These are phyloP conservation scores for Lentinus tigrinus DNA, from an alignment of 768 basidiomycete genomes.

Conservation along the genomic window DNA sequence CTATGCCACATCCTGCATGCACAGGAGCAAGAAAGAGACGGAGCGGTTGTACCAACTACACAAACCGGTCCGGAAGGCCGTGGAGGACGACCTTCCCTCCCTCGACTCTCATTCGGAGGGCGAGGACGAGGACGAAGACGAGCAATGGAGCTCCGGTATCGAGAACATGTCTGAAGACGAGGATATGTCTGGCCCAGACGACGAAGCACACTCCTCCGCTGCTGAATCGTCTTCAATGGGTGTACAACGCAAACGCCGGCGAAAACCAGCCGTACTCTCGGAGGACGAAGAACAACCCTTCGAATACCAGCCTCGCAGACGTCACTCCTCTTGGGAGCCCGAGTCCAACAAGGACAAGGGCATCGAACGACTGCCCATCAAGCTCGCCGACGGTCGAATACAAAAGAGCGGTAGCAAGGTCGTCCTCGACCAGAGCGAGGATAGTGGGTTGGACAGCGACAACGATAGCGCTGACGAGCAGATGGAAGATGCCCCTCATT, in stretches of 20 bases:
- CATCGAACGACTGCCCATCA: slow-evolving; percentile 77
- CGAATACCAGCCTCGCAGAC: slow-evolving; percentile 60
- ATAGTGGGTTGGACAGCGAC: slow-evolving; percentile 21
- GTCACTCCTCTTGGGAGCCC: slow-evolving; percentile 43
- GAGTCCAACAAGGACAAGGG: slow-evolving; percentile 48
- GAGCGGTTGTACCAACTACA: slow-evolving; percentile 64
- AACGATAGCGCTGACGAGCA: slow-evolving; percentile 38
- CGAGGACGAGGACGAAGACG: slow-evolving; percentile 53
- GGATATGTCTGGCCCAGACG: slow-evolving; percentile 22
- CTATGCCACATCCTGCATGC: neutral
- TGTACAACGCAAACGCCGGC: slow-evolving; percentile 16
- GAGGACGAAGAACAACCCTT: slow-evolving; percentile 76
- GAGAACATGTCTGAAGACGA: slow-evolving; percentile 35
- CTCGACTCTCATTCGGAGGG: slow-evolving; percentile 66
- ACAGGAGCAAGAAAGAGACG: slow-evolving; percentile 84
- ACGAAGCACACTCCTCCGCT: slow-evolving; percentile 7
- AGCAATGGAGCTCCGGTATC: slow-evolving; percentile 47
- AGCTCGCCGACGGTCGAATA: slow-evolving; percentile 78
- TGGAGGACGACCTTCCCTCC: slow-evolving; percentile 64
- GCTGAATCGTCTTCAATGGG: slow-evolving; percentile 6
- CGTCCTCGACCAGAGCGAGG: slow-evolving; percentile 27
- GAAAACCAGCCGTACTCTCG: slow-evolving; percentile 18
- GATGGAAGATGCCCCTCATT: slow-evolving; percentile 26
- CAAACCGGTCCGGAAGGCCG: slow-evolving; percentile 49
- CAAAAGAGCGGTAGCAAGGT: slow-evolving; percentile 50